Percentiles rank a stretch among this genome's conserved stretches.
These are phyloP conservation scores for Alloascoidea africana DNA, from an alignment of 805 yeast species.

Conservation along the genomic window DNA sequence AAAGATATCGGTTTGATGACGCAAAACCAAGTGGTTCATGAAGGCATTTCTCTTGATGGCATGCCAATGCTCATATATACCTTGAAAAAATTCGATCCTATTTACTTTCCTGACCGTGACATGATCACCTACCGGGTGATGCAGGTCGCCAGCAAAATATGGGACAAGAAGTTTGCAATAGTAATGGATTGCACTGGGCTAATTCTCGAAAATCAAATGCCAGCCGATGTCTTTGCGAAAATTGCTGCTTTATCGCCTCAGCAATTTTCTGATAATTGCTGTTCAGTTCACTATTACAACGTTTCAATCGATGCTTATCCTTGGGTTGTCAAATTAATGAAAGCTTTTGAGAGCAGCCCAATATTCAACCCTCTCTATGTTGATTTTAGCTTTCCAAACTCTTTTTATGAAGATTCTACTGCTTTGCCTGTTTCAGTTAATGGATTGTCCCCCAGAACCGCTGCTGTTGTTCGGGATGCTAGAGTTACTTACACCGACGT, in stretches of 20 bases:
- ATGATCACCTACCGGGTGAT: constrained; percentile 41
- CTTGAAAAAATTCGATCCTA: constrained; percentile 20
- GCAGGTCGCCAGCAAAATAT: constrained; percentile 51
- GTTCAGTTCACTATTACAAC: constrained; percentile 32
- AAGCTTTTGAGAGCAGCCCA: constrained; percentile 40
- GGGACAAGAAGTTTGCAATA: constrained; percentile 51
- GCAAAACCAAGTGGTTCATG: constrained; percentile 38
- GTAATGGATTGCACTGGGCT: constrained; percentile 60
- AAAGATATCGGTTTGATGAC: constrained; percentile 30
- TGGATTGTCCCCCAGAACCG: constrained; percentile 28
- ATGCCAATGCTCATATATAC: constrained; percentile 45
- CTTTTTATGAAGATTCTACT: constrained; percentile 27
- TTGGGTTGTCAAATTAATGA: too few relatives aligned
- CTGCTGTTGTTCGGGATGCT: constrained; percentile 28
- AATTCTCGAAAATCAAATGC: constrained; percentile 15
- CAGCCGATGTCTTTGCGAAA: constrained; percentile 19
- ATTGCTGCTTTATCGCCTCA: constrained; percentile 34
- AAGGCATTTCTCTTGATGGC: constrained; percentile 59
- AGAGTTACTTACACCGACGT: constrained; percentile 46
- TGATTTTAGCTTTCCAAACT: constrained; percentile 26
- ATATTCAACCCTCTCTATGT: constrained; percentile 17
- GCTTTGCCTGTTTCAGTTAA: constrained; percentile 21
- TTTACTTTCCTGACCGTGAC: constrained; percentile 26
- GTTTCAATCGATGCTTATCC: constrained; percentile 16
- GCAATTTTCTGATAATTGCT: constrained; percentile 35